phyloP scores from a whole-genome alignment of 139 green algal genomes.

The Spirogloea muscicola region DNA sequence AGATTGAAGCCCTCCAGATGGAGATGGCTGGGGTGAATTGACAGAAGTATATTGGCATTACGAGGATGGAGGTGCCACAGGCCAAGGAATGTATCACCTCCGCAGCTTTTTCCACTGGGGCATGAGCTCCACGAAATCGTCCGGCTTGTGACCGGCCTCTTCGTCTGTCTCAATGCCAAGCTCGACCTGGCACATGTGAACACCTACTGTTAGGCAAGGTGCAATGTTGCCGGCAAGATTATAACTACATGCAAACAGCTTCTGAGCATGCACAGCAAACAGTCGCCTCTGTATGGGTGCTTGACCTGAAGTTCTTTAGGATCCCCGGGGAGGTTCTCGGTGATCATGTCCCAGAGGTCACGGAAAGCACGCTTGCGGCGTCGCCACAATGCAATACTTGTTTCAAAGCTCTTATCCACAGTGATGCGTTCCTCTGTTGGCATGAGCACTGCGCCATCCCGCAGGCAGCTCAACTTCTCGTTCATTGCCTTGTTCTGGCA shows the following conservation, averaged over 20 bases:
- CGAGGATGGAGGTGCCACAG: too few species aligned
- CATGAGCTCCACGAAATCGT: too few species aligned
- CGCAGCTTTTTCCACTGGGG: too few species aligned
- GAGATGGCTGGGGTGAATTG: too few species aligned
- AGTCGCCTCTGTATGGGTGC: constrained; percentile 15
- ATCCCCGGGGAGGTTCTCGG: constrained; percentile 42
- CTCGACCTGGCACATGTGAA: constrained; percentile 35
- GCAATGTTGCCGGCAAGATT: background rate
- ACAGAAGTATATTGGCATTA: too few species aligned
- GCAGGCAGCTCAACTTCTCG: constrained; percentile 11
- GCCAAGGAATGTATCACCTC: too few species aligned
- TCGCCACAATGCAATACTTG: constrained; percentile 19
- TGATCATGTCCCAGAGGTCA: constrained; percentile 42
- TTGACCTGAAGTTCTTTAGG: constrained; percentile 39
- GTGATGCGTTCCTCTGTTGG: constrained; percentile 18
- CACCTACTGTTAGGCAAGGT: constrained; percentile 5
- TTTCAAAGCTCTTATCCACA: constrained; percentile 32
- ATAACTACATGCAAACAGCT: constrained; percentile 35
- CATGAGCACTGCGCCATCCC: constrained; percentile 8
- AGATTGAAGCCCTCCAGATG: too few species aligned
- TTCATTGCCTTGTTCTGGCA: constrained; percentile 28
- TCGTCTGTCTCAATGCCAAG: constrained; percentile 47
- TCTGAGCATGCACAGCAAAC: constrained; percentile 12
- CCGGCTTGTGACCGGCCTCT: too few species aligned
- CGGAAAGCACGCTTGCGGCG: constrained; percentile 50